Evolutionary conservation across 1,284 basidiomycete genomes (phyloP), one percentile per base, ranked within the genome.

Genomic region (Sparassis latifolia): DNA sequence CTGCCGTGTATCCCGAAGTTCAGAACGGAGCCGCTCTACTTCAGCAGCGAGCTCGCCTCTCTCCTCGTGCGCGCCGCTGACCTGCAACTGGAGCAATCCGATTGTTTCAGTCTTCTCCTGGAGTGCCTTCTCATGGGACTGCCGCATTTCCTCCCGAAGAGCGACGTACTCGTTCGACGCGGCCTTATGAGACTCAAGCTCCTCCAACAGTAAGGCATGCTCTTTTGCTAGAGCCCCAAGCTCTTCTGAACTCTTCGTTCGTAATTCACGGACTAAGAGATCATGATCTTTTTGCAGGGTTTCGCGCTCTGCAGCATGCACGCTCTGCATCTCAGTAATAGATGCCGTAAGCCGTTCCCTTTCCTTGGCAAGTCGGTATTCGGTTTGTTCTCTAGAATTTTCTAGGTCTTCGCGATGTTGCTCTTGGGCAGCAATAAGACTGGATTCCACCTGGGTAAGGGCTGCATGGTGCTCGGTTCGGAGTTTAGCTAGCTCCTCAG

Each of bases 121-220:
- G 35, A 86, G 52, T 5, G 71, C 70, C 41, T 69, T 63, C 55
- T 79, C 80, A 55, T 87, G 82, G 20, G 65, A 60, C 42, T 68
- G 66, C 30, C 71, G 76, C 33, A 70, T 67, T 61, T 80, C 73
- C 59, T 84, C 79, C 32, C 73, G 77, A 31, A 77, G 58, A 12
- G 73, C 59, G 2, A 68, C 66, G 52, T 78, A 75, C 57, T 89
- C 80, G 48, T 79, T 74, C 7, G 78, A 73, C 3, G 80, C 76
- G 41, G 71, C 73, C 62, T 84, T 84, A 65, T 84, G 76, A 2
- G 79, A 71, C 52, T 80, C 78, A 4, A 87, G 67, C 60, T 91
- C 81, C 52, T 84, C 73, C 4, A 73, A 60, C 33, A 89, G 71
- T 6, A 77, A 55, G 27, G 80, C 77, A 38, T 77, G 77, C 47